Evolutionary conservation across 805 yeast genomes (phyloP).

Genomic region (Pichia insulana): DNA sequence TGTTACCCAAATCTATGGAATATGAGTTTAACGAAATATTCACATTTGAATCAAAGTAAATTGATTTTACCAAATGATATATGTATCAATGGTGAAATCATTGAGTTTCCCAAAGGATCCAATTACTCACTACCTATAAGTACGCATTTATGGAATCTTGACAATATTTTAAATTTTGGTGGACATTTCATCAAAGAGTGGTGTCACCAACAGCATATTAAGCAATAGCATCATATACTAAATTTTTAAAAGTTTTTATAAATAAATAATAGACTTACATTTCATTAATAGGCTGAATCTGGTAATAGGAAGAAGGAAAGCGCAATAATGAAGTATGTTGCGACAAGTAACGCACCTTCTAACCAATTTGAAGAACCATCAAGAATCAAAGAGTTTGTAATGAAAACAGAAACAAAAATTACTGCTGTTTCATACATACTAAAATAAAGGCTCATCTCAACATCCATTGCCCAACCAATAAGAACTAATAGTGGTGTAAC

Average conservation of each 20-base stretch:
- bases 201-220: conserved; percentile 7
- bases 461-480: conserved; percentile 85
- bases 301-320: conserved; percentile 89
- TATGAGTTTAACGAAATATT: conserved; percentile 6
- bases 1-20: conserved; percentile 13
- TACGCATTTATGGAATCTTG: conserved; percentile 9
- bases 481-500: conserved; percentile 93
- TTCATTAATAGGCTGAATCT: conserved; percentile 30
- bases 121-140: conserved; percentile 15
- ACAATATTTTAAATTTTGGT: conserved; percentile 18
- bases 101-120: conserved; percentile 4
- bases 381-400: conserved; percentile 75
- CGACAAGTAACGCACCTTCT: conserved; percentile 87
- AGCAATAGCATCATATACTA: not conserved
- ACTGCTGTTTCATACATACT: conserved; percentile 92
- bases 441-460: conserved; percentile 88
- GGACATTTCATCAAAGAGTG: conserved; percentile 17
- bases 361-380: conserved; percentile 97
- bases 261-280: not conserved
- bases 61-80: conserved; percentile 2
- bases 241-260: not conserved
- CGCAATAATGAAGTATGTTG: conserved; percentile 81
- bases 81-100: not conserved
- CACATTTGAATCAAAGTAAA: conserved; percentile 4
- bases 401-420: conserved; percentile 79